A percentile compares a stretch with the other conserved stretches of the same genome.
phyloP scores from a whole-genome alignment of 208 protist species.

The Trypanosoma scelopori region DNA sequence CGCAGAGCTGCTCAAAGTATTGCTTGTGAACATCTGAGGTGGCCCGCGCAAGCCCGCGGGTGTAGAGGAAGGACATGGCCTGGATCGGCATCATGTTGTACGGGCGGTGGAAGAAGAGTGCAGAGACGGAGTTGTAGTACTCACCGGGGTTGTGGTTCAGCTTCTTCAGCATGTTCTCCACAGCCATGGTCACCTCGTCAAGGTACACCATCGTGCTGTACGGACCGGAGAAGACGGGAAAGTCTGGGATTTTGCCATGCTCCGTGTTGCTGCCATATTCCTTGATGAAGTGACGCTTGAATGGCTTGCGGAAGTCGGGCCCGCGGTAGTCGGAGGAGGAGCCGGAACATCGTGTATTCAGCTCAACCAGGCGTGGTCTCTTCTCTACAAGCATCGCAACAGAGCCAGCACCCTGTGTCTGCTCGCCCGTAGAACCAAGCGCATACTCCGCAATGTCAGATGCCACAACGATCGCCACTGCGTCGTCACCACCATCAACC shows the following conservation, averaged over 20 bases:
- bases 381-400: slow-evolving; percentile 85
- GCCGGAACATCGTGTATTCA: slow-evolving; percentile 74
- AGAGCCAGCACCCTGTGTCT: slow-evolving; percentile 87
- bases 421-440: slow-evolving; percentile 85
- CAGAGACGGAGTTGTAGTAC: slow-evolving; percentile 85
- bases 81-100: slow-evolving; percentile 94
- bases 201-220: slow-evolving; percentile 91
- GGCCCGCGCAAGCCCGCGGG: slow-evolving; percentile 75
- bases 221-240: slow-evolving; percentile 89
- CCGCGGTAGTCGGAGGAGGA: slow-evolving; percentile 87
- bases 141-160: slow-evolving; percentile 59
- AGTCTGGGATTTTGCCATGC: slow-evolving; percentile 86
- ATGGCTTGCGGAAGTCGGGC: slow-evolving; percentile 91
- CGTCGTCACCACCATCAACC: slow-evolving; percentile 57
- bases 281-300: slow-evolving; percentile 85
- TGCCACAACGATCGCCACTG: slow-evolving; percentile 83
- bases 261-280: slow-evolving; percentile 66
- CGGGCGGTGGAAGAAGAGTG: slow-evolving; percentile 91
- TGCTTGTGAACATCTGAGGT: slow-evolving; percentile 65
- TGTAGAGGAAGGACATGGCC: slow-evolving; percentile 89
- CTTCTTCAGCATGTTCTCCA: slow-evolving; percentile 85
- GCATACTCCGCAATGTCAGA: slow-evolving; percentile 91
- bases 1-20: slow-evolving; percentile 70
- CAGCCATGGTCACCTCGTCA: slow-evolving; percentile 83
- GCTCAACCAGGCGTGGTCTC: slow-evolving; percentile 67